Evolutionary conservation across 306 rosid genomes (phyloP).

Genomic region (Biancaea sappan): DNA sequence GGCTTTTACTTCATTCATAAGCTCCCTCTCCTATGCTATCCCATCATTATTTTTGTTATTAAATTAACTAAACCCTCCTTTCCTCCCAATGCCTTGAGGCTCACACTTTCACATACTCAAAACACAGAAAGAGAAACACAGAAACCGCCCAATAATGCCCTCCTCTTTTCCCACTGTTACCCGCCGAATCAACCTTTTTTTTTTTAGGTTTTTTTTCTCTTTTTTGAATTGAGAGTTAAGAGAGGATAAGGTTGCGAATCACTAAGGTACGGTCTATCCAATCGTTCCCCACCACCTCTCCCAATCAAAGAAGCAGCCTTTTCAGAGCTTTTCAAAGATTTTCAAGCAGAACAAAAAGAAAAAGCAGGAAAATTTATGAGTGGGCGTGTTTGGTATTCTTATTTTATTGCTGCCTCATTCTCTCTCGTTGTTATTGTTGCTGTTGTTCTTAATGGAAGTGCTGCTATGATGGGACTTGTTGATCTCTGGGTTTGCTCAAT

Average conservation of each 20-base stretch:
- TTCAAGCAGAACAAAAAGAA: no score
- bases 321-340: constrained; percentile 15
- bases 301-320: constrained; percentile 51
- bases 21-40: constrained; percentile 38
- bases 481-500: constrained; percentile 33
- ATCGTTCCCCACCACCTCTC: constrained; percentile 50
- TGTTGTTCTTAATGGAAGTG: constrained; percentile 32
- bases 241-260: constrained; percentile 69
- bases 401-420: no score
- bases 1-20: constrained; percentile 29
- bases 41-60: constrained; percentile 28
- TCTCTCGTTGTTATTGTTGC: no score
- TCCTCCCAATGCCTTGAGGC: no score
- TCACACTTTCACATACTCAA: constrained; percentile 38
- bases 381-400: neutral
- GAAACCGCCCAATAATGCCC: neutral
- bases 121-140: neutral
- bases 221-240: neutral
- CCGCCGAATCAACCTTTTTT: constrained; percentile 30
- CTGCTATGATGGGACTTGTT: constrained; percentile 39
- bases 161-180: constrained; percentile 12
- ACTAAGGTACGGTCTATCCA: constrained; percentile 41
- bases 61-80: constrained; percentile 29
- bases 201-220: constrained; percentile 6
- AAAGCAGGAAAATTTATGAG: neutral